Percentiles rank a stretch among this genome's conserved stretches.
These are phyloP conservation scores for Agrostemma githago DNA, from an alignment of 148 eudicot species.

Conservation along the genomic window DNA sequence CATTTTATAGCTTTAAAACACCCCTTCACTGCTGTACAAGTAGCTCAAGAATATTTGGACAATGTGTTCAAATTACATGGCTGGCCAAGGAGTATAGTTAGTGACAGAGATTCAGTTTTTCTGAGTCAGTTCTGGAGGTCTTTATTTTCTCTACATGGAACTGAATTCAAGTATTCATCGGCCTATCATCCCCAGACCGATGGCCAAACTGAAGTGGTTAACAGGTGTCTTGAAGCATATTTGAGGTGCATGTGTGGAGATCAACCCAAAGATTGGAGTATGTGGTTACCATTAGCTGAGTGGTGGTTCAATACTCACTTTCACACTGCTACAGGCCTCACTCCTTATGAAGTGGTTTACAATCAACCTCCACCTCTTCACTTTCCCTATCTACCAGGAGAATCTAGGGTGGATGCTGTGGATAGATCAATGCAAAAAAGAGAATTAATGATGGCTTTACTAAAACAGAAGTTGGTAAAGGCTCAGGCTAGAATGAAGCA, in stretches of 20 bases:
- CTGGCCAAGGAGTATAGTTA: neutral
- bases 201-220: too few relatives aligned
- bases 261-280: neutral
- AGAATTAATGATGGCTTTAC: neutral
- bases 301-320: conserved; percentile 9
- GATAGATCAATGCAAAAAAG: conserved; percentile 17
- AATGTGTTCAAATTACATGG: neutral
- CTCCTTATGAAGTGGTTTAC: conserved; percentile 14
- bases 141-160: neutral
- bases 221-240: conserved; percentile 8
- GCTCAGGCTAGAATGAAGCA: neutral
- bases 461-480: neutral
- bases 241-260: conserved; percentile 6
- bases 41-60: neutral
- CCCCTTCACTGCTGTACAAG: neutral
- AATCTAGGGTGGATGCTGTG: neutral
- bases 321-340: neutral
- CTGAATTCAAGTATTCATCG: neutral
- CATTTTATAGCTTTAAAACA: neutral
- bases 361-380: neutral
- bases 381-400: neutral
- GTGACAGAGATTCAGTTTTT: conserved; percentile 3
- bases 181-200: too few relatives aligned
- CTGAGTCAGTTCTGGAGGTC: neutral
- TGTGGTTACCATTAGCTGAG: neutral